Evolutionary conservation across 1,139 yeast species (phyloP).

Genomic region (Hansenula sp.): DNA sequence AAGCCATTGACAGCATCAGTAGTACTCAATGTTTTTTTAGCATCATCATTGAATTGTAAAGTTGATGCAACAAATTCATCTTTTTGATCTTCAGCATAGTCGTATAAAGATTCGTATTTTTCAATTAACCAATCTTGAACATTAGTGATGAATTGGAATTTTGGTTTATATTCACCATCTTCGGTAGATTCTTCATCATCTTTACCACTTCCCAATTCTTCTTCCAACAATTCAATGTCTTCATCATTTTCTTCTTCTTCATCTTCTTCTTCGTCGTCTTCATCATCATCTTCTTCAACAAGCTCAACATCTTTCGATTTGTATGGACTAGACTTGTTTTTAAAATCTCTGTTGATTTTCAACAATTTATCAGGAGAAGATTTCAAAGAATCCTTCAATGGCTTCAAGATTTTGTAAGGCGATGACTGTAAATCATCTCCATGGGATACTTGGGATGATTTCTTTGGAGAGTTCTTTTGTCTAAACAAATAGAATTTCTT

Average conservation of each 20-base stretch:
- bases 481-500: slow-evolving; percentile 22
- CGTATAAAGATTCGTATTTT: slow-evolving; percentile 16
- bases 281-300: slow-evolving; percentile 11
- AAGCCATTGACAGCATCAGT: slow-evolving; percentile 17
- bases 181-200: neutral
- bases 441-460: slow-evolving; percentile 9
- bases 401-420: slow-evolving; percentile 8
- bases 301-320: slow-evolving; percentile 14
- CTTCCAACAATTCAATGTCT: slow-evolving; percentile 2
- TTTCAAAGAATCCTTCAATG: slow-evolving; percentile 9
- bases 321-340: slow-evolving; percentile 19
- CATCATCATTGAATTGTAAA: slow-evolving; percentile 4
- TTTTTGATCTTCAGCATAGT: slow-evolving; percentile 23
- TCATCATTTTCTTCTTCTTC: slow-evolving; percentile 10
- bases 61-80: slow-evolving; percentile 10
- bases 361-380: slow-evolving; percentile 20
- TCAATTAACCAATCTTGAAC: slow-evolving; percentile 17
- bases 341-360: slow-evolving; percentile 16
- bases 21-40: slow-evolving; percentile 19
- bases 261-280: slow-evolving; percentile 11
- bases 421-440: slow-evolving; percentile 8
- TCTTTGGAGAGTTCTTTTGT: slow-evolving; percentile 22
- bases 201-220: neutral
- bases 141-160: slow-evolving; percentile 9
- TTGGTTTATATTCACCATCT: slow-evolving; percentile 14